Evolutionary conservation across 2,329 filamentous ascomycete genomes (phyloP), one percentile per base, ranked within the genome.

Genomic region (Clarireedia paspali): DNA sequence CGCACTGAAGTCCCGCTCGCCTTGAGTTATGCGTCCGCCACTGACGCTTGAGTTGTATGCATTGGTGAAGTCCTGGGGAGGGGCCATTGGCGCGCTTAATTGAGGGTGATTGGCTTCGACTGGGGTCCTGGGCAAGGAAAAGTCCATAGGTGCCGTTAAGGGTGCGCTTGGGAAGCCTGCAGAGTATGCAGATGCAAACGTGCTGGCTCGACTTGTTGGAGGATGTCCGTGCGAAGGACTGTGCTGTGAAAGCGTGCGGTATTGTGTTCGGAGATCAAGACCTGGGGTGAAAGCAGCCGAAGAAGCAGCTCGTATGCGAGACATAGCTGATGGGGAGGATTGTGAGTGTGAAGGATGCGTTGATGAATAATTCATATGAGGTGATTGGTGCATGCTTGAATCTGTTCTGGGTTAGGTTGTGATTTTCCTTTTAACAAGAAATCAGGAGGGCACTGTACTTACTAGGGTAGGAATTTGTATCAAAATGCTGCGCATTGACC

Each of bases 101-200:
- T 81, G 79, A 2, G 78, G 73, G 58, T 68, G 58, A 56, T 70
- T 65, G 50, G 70, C 66, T 53, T 72, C 68, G 30, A 67, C 68
- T 14, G 73, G 71, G 3, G 75, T 75, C 44, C 76, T 69, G 2
- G 77, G 72, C 14, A 78, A 67, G 2, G 76, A 72, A 61, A 78
- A 80, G 52, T 81, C 78, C 59, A 79, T 72, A 1, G 79, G 79
- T 1, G 79, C 77, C 3, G 77, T 76, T 14, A 82, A 70, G 0
- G 80, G 78, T 5, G 79, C 77, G 5, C 78, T 77, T 1, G 79
- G 73, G 62, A 78, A 81, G 60, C 76, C 77, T 4, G 73, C 72
- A 3, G 80, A 73, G 27, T 76, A 74, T 44, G 70, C 66, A 34
- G 70, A 70, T 6, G 73, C 60, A 48, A 75, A 73, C 6, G 75